A percentile compares a stretch with the other conserved stretches of the same genome.
Conservation (phyloP, 2,329 filamentous ascomycete genomes). For the Teratosphaeria destructans region DNA sequence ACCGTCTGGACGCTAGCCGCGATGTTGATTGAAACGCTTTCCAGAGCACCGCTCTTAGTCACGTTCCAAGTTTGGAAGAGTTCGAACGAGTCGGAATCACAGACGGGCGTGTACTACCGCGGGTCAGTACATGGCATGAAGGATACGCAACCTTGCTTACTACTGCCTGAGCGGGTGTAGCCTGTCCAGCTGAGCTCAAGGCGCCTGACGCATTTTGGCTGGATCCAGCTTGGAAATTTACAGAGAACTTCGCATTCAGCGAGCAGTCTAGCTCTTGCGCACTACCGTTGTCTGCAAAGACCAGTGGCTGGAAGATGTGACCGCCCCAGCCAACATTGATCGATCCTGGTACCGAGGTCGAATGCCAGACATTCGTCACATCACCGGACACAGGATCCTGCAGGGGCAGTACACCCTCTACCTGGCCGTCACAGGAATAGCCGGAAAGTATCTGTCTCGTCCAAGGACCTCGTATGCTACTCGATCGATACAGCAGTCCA, state of each 20-base stretch:
- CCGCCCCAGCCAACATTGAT: slow-evolving; percentile 12
- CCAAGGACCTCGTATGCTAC: slow-evolving; percentile 15
- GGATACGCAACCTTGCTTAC: slow-evolving; percentile 3
- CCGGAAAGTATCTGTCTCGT: slow-evolving; percentile 15
- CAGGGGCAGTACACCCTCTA: slow-evolving; percentile 15
- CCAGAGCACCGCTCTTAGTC: slow-evolving; percentile 9
- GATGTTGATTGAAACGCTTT: slow-evolving; percentile 13
- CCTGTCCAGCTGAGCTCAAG: slow-evolving; percentile 8
- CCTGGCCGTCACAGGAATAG: slow-evolving; percentile 15
- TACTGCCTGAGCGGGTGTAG: slow-evolving; percentile 9
- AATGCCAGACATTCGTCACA: slow-evolving; percentile 13
- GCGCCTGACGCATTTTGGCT: slow-evolving; percentile 3
- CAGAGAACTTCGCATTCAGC: slow-evolving; percentile 7
- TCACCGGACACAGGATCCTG: slow-evolving; percentile 5
- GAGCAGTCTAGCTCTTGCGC: slow-evolving; percentile 14
- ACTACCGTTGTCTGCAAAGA: slow-evolving; percentile 10
- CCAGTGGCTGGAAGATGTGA: slow-evolving; percentile 16
- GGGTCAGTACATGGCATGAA: not conserved
- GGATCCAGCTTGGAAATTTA: slow-evolving; percentile 8
- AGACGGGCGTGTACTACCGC: slow-evolving; percentile 10
- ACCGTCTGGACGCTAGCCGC: slow-evolving; percentile 8
- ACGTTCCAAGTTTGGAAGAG: slow-evolving; percentile 16
- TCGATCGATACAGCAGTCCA: slow-evolving; percentile 11
- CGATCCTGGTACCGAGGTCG: slow-evolving; percentile 13
- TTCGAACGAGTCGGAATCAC: slow-evolving; percentile 14